Evolutionary conservation across 495 filamentous ascomycete species (phyloP), one percentile per base, ranked within the genome.

Genomic region (Letharia lupina): DNA sequence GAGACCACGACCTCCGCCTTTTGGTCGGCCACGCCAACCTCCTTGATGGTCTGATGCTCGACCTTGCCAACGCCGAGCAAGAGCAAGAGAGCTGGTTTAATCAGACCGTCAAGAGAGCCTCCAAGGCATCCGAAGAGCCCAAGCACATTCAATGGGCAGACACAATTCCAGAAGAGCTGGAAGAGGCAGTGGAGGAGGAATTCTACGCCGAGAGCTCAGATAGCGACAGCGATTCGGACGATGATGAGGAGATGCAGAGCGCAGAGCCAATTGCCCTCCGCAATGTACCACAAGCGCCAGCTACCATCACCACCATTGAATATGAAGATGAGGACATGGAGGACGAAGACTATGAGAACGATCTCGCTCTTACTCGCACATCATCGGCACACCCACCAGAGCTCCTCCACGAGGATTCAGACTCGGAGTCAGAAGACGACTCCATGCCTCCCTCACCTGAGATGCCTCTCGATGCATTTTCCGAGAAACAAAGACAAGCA

Each of bases 71-170:
- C 50, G 94, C 95, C 73, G 95, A 98, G 81, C 84, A 86, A 67
- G 92, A 98, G 75, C 94, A 98, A 77, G 94, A 98, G 77, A 88
- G 83, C 63, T 98, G 95, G 95, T 98, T 97, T 87, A 92, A 97
- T 84, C 87, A 93, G 78, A 91, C 90, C 66, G 90, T 97, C 77
- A 85, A 81, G 74, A 89, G 88, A 71, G 91, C 89, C 71, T 68
- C 75, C 65, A 82, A 83, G 73, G 67, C 75, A 3, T 66, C 73
- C 35, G 77, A 81, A 62, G 81, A 84, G 67, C 81, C 87, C 54
- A 82, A 81, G 70, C 91, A 91, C 81, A 86, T 96, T 73, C 88
- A 93, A 85, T 96, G 91, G 90, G 88, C 90, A 54, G 90, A 96
- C 69, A 79, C 84, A 58, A 82, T 93, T 67, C 79, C 84, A 64